These are phyloP conservation scores for Begonia masoniana DNA, from an alignment of 306 rosid species.

Conservation along the genomic window DNA sequence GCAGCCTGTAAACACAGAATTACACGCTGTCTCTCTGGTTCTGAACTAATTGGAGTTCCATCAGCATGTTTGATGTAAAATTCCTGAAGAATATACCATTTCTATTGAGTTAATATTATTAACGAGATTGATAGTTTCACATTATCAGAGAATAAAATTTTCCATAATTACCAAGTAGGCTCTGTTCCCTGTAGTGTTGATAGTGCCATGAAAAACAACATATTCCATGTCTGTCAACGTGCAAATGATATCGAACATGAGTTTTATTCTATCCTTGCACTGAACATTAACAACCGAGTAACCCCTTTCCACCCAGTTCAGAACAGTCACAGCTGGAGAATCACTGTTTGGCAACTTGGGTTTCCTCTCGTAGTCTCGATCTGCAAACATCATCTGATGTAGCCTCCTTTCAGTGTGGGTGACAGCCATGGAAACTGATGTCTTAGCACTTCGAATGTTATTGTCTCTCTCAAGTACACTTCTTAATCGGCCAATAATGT, in stretches of 20 bases:
- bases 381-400: constrained; percentile 94
- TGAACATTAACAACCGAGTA: constrained; percentile 84
- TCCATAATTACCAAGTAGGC: constrained; percentile 45
- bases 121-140: not conserved
- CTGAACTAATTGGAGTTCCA: constrained; percentile 94
- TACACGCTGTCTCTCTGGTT: constrained; percentile 76
- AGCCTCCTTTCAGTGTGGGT: constrained; percentile 74
- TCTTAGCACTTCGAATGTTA: constrained; percentile 71
- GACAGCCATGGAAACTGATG: constrained; percentile 49
- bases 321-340: constrained; percentile 45
- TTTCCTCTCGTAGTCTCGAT: constrained; percentile 68
- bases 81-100: constrained; percentile 32
- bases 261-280: constrained; percentile 76
- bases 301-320: constrained; percentile 76
- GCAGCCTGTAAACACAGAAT: constrained; percentile 83
- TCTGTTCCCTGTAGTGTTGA: constrained; percentile 31
- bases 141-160: too few relatives aligned
- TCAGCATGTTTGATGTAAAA: constrained; percentile 85
- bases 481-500: constrained; percentile 60
- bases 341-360: constrained; percentile 37
- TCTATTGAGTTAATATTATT: not conserved
- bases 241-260: constrained; percentile 71
- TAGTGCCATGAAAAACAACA: constrained; percentile 84
- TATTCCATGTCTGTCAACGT: constrained; percentile 92
- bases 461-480: constrained; percentile 76